Evolutionary conservation across 2,329 filamentous ascomycete genomes (phyloP).

Genomic region (Trichoderma guizhouense): DNA sequence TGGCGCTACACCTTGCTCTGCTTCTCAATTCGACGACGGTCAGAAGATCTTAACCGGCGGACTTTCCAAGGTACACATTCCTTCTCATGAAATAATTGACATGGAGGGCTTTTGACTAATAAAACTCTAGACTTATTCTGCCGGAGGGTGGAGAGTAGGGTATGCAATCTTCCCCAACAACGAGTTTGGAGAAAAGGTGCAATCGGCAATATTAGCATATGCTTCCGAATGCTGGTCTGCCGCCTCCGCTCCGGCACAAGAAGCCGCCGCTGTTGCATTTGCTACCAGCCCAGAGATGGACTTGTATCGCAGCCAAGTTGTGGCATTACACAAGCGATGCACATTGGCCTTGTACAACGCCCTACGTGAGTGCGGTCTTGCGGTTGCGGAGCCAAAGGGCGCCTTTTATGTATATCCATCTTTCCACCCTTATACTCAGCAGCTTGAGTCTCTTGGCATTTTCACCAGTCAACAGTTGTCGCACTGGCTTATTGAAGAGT

Average conservation of each 20-base stretch:
- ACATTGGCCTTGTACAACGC: neutral
- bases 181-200: neutral
- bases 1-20: neutral
- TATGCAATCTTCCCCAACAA: neutral
- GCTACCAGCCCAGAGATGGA: neutral
- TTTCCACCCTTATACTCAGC: neutral
- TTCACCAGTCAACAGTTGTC: neutral
- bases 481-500: neutral
- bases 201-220: neutral
- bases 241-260: neutral
- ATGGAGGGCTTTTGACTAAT: neutral
- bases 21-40: neutral
- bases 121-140: neutral
- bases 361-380: neutral
- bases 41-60: neutral
- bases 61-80: neutral
- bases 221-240: constrained; percentile 1
- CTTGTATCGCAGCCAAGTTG: neutral
- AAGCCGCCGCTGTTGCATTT: neutral
- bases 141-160: neutral
- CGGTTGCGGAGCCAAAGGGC: neutral
- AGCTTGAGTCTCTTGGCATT: neutral
- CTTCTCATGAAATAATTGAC: neutral
- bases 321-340: neutral
- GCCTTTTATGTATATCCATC: neutral